Evolutionary conservation across 345 rosid species (phyloP).

Genomic region (Hevea brasiliensis): DNA sequence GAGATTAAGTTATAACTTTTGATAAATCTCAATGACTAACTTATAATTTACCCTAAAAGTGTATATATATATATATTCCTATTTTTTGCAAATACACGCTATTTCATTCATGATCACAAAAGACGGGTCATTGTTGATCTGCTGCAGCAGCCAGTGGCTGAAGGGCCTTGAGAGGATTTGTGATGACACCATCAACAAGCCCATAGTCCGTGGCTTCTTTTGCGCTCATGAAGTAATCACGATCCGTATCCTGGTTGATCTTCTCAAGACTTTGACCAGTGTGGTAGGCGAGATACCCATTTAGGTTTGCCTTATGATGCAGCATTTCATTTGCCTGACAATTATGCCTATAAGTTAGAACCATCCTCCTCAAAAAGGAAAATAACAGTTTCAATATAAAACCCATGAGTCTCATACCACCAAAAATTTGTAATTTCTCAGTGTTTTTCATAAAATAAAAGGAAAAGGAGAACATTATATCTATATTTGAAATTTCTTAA

Average conservation of each 20-base stretch:
- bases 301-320: conserved; percentile 91
- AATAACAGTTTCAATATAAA: neutral
- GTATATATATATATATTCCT: too few species aligned
- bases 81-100: too few species aligned
- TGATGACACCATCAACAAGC: conserved; percentile 83
- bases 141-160: conserved; percentile 63
- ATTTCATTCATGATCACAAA: too few species aligned
- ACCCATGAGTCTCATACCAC: neutral
- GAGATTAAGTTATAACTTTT: too few species aligned
- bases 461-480: too few species aligned
- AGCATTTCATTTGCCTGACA: conserved; percentile 89
- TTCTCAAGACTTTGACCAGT: conserved; percentile 85
- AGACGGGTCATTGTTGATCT: conserved; percentile 33
- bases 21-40: too few species aligned
- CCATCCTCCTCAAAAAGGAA: neutral
- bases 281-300: conserved; percentile 85
- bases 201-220: conserved; percentile 93
- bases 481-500: neutral
- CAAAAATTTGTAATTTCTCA: neutral
- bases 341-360: neutral
- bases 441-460: too few species aligned
- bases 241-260: conserved; percentile 87
- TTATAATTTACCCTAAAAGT: too few species aligned
- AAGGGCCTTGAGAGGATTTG: conserved; percentile 85
- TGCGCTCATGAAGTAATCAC: conserved; percentile 97